These are phyloP conservation scores for Ascochyta rabiei DNA, from an alignment of 2,329 filamentous ascomycete genomes.

Conservation along the genomic window DNA sequence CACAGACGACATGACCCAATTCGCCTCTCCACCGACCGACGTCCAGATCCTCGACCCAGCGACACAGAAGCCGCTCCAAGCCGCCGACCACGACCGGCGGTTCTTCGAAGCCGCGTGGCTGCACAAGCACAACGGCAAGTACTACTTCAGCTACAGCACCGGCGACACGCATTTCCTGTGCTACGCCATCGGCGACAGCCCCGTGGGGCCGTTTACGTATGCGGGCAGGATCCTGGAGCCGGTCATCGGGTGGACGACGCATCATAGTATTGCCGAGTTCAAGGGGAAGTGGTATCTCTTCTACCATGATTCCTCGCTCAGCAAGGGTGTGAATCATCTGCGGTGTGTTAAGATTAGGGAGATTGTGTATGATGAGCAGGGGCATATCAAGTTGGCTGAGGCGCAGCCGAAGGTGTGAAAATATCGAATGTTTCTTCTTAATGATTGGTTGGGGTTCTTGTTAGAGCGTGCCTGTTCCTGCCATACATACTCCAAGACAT, in stretches of 20 bases:
- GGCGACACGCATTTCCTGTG: conserved; percentile 77
- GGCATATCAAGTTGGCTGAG: conserved; percentile 59
- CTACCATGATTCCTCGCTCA: conserved; percentile 75
- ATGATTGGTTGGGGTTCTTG: too few relatives aligned
- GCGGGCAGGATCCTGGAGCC: conserved; percentile 74
- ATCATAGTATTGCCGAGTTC: conserved; percentile 79
- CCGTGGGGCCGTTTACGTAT: conserved; percentile 75
- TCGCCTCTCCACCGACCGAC: conserved; percentile 63
- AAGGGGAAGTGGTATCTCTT: conserved; percentile 75
- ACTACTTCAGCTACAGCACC: conserved; percentile 80
- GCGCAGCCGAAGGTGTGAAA: conserved; percentile 37
- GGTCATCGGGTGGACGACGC: conserved; percentile 80
- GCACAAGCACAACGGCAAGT: conserved; percentile 71
- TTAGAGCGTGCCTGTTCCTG: too few relatives aligned
- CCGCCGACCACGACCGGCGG: conserved; percentile 73
- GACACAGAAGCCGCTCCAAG: conserved; percentile 61
- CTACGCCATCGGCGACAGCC: conserved; percentile 69
- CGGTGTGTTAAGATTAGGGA: conserved; percentile 76
- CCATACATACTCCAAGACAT: too few relatives aligned
- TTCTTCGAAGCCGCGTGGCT: conserved; percentile 86
- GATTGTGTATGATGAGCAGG: conserved; percentile 72
- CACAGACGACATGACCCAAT: conserved; percentile 68
- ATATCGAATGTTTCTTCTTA: too few relatives aligned
- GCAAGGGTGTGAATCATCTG: conserved; percentile 72
- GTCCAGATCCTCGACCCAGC: conserved; percentile 67